Conservation (phyloP, 257 asterid species). For the Henckelia pumila region DNA sequence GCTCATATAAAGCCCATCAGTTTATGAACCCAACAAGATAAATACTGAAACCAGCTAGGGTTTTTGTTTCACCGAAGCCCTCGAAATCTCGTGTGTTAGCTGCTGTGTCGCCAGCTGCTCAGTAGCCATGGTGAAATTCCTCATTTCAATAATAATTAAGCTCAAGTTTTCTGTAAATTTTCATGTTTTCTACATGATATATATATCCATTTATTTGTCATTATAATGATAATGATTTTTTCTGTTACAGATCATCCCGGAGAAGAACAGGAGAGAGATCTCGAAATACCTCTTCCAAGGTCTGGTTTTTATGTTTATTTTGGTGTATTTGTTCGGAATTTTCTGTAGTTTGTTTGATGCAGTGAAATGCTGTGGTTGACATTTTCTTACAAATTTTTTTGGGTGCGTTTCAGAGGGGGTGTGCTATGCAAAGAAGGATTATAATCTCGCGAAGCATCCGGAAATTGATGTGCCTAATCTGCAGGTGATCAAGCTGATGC, state of each 20-base stretch:
- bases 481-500: slow-evolving; percentile 98
- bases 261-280: slow-evolving; percentile 91
- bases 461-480: slow-evolving; percentile 87
- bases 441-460: slow-evolving; percentile 84
- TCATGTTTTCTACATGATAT: not conserved
- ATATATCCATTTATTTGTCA: not conserved
- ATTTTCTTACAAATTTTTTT: slow-evolving; percentile 6
- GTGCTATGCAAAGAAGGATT: slow-evolving; percentile 85
- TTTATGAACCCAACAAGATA: too few relatives aligned
- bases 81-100: too few relatives aligned
- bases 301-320: slow-evolving; percentile 7
- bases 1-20: too few relatives aligned
- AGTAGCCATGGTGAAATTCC: slow-evolving; percentile 33
- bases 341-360: too few relatives aligned
- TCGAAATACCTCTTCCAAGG: slow-evolving; percentile 94
- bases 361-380: too few relatives aligned
- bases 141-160: not conserved
- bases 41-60: too few relatives aligned
- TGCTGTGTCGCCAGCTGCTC: not conserved
- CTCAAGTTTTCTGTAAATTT: not conserved
- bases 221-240: not conserved
- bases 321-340: not conserved
- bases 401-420: slow-evolving; percentile 66
- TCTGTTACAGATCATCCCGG: slow-evolving; percentile 62
- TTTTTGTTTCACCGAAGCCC: too few relatives aligned